Evolutionary conservation across 345 rosid species (phyloP).

Genomic region (Heritiera fomes): DNA sequence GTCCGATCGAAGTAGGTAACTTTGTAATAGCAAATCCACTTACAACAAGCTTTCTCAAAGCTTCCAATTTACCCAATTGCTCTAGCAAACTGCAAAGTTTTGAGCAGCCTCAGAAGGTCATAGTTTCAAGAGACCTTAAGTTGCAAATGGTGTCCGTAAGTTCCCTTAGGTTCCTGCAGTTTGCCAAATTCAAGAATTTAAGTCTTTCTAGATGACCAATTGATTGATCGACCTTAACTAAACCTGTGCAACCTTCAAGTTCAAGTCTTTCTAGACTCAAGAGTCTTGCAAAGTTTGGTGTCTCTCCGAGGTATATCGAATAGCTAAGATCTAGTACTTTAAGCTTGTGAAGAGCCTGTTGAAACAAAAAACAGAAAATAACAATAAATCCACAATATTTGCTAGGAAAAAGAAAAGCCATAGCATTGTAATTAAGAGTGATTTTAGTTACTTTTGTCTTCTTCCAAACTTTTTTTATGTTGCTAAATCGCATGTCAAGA

Average conservation of each 20-base stretch:
- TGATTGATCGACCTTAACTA: background rate
- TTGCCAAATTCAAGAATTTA: background rate
- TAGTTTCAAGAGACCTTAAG: background rate
- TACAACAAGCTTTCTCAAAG: background rate
- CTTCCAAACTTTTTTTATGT: background rate
- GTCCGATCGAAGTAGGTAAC: background rate
- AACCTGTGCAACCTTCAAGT: background rate
- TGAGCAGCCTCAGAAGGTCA: background rate
- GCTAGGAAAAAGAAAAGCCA: background rate
- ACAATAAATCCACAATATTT: background rate
- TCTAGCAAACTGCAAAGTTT: background rate
- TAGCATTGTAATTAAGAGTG: background rate
- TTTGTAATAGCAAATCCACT: background rate
- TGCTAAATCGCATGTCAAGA: background rate
- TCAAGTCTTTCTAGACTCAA: background rate
- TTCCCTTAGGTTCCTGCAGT: background rate
- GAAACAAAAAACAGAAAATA: background rate
- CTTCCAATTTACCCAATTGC: background rate
- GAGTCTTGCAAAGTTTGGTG: background rate
- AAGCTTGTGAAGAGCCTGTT: background rate
- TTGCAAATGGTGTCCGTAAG: background rate
- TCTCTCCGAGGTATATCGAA: background rate
- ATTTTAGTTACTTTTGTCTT: background rate
- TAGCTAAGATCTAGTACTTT: background rate
- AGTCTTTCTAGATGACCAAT: background rate